Evolutionary conservation across 2,329 filamentous ascomycete genomes (phyloP).

Genomic region (Phyllosticta citrichinensis): DNA sequence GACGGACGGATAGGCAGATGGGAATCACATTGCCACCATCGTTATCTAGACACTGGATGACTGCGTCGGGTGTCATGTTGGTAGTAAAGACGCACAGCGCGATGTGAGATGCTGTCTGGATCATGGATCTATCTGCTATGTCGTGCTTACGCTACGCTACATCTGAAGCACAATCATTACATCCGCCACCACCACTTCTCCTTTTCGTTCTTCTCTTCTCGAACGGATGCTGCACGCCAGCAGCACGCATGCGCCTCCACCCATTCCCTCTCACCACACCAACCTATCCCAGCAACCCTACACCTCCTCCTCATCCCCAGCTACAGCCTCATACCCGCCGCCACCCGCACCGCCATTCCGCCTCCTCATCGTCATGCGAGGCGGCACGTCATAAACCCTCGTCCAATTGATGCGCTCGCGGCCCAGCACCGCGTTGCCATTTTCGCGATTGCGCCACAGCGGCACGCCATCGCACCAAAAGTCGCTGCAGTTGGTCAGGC

Average conservation of each 20-base stretch:
- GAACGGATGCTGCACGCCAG: background rate
- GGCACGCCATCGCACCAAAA: conserved; percentile 92
- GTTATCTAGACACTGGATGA: no score
- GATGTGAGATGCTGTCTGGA: no score
- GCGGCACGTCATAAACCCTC: conserved; percentile 76
- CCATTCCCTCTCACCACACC: background rate
- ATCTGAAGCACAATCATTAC: background rate
- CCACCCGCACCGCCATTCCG: background rate
- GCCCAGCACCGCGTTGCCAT: conserved; percentile 64
- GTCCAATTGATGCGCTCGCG: conserved; percentile 80
- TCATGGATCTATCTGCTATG: no score
- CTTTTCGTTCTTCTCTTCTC: background rate
- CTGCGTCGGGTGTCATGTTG: no score
- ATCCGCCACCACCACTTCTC: background rate
- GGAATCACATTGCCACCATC: no score
- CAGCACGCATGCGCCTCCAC: background rate
- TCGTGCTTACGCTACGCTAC: background rate
- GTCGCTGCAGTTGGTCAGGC: conserved; percentile 83
- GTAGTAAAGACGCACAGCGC: no score
- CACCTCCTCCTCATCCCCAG: conserved; percentile 1
- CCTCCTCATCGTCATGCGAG: conserved; percentile 48
- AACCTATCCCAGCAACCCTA: background rate
- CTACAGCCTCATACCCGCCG: conserved; percentile 11
- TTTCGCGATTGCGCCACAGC: conserved; percentile 64
- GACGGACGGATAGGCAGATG: no score